Base-by-base conservation (phyloP, 2,329 filamentous ascomycete species). In the Elsinoe perseae region DNA sequence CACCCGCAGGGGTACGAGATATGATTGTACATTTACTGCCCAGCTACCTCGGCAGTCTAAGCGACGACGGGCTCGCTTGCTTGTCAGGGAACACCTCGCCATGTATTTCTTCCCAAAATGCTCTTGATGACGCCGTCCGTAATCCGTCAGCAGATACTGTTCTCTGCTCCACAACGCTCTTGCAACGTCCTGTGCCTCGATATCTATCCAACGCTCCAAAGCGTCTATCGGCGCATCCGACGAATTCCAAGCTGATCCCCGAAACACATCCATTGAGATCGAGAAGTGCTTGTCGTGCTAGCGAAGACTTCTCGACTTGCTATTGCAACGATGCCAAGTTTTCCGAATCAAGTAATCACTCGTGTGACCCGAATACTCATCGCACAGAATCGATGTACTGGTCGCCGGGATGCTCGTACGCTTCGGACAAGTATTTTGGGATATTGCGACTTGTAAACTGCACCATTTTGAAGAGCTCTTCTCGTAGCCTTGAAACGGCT, bases 381-480 rank as follows among this genome's bases (percentile, higher is more conserved):
- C 58, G 61, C 27, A 61, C 59, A 20, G 55, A 43, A 36, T 89
- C 86, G 56, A 85, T 76, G 65, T 91, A 91, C 56, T 87, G 83
- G 61, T 82, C 77, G 10, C 79, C 79, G 0, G 86, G 85, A 25
- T 81, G 83, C 72, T 89, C 87, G 67, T 93, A 93, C 64, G 86
- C 80, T 57, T 75, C 81, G 58, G 83, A 78, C 66, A 98, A 95
- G 72, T 93, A 95, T 21, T 80, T 80, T 57, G 82, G 78, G 12
- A 85, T 83, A 65, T 92, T 83, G 63, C 85, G 87, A 58, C 85
- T 81, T 56, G 98, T 77, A 89, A 91, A 98, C 55, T 82, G 79
- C 9, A 86, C 89, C 71, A 98, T 85, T 71, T 90, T 92, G 63
- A 82, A 80, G 14, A 98, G 79, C 69, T 98, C 93, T 65, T 96